Evolutionary conservation across 139 green algal species (phyloP), one percentile per base, ranked within the genome.

Genomic region (Closterium sp.): DNA sequence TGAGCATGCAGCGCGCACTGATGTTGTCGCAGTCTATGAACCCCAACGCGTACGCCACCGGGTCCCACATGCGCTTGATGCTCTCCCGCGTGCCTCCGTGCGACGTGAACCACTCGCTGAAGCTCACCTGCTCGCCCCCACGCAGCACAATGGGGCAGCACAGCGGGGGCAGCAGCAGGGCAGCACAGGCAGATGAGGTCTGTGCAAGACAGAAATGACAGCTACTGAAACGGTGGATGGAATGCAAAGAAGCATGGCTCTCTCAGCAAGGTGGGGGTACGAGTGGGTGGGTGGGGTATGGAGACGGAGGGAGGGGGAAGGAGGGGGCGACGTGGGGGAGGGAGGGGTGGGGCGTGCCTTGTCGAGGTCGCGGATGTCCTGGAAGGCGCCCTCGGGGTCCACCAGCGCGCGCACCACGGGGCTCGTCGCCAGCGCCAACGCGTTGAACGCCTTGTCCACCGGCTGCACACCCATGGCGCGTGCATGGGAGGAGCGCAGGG

Each of bases 11-110:
- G 85, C 98, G 96, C 1, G 98, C 98, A 19, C 95, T 97, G 95
- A 99, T 99, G 91, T 96, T 90, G 85, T 99, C 96, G 95, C 98
- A 99, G 95, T 99, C 96, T 86, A 99, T 93, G 95, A 99, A 99
- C 38, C 98, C 98, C 73, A 99, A 95, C 7, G 98, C 98, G 91
- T 99, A 99, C 9, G 98, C 97, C 73, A 99, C 98, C 38, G 97
- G 97, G 95, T 99, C 97, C 97, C 98, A 99, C 97, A 99, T 99
- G 84, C 97, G 96, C 91, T 98, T 96, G 89, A 99, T 98, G 92
- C 96, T 98, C 17, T 92, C 93, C 42, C 97, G 94, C 88, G 88
- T 96, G 62, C 98, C 98, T 32, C 92, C 98, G 96, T 94, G 98
- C 96, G 88, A 94, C 89, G 95, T 97, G 95, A 99, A 99, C 93